Base-by-base conservation (phyloP, 306 rosid species). In the Citrullus amarus region DNA sequence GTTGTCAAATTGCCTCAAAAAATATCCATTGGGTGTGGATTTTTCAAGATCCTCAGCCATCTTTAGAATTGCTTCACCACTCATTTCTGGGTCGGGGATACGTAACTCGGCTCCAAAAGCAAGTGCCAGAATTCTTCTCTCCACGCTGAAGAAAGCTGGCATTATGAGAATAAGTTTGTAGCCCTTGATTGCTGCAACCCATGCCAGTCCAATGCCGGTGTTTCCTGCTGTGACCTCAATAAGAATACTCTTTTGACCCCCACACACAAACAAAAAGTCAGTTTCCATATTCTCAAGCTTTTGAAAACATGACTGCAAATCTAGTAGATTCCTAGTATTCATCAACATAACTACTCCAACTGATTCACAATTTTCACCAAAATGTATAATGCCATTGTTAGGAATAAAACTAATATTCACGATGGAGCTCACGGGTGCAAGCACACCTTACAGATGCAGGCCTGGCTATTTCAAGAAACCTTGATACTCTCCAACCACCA, bases 181-280 rank as follows among this genome's bases (percentile, higher is more conserved):
- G 61, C 95, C 96, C 81, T 82, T 90, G 79, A 82, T 50, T 46
- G 92, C 98, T 81, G 90, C 96, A 70, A 94, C 59, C 80, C 79
- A 88, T 44, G 97, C 96, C 86, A 94, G 79, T 25, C 90, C 96
- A 81, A 94, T 91, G 78, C 98, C 98, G 0, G 96, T 94, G 80
- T 92, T 94, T 41, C 97, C 97, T 69, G 93, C 78, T 12, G 98
- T 94, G 7, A 81, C 51, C 92, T 94, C 97, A 78, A 92, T 79
- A 25, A 92, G 91, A 50, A 88, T 81, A 80, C 90, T 90, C 98
- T 92, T 86, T 68, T 25, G 46, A 56, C 53, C 53, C 53, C 3
- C 73, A 41, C 74, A 67, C 81, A 77, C 58, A 50, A 79, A 70
- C 41, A 84, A 54, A 51, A 80, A 38, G 15, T 39, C 73, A 17